Percentiles rank a stretch among this genome's conserved stretches.
Conservation (phyloP, 805 yeast genomes). For the Scheffersomyces coipomensis region DNA sequence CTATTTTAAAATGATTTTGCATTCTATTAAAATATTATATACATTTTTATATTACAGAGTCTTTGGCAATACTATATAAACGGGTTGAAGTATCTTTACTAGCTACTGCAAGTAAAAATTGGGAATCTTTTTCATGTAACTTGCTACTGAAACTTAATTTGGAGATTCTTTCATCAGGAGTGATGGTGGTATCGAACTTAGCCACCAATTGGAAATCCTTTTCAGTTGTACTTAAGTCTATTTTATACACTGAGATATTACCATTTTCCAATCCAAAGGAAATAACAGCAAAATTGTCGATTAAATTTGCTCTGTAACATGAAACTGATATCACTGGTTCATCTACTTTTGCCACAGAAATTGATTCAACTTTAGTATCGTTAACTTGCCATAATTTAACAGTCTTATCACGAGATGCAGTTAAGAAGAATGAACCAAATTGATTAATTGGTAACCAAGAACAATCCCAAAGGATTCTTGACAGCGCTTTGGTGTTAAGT, state of each 20-base stretch:
- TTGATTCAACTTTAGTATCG: constrained; percentile 32
- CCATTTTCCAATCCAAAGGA: constrained; percentile 78
- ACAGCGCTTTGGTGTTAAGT: constrained; percentile 71
- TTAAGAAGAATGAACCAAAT: constrained; percentile 51
- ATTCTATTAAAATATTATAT: too few relatives aligned
- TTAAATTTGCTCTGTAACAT: constrained; percentile 28
- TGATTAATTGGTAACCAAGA: constrained; percentile 66
- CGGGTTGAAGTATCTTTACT: constrained; percentile 67
- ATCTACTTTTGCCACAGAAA: constrained; percentile 42
- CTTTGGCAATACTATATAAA: constrained; percentile 23
- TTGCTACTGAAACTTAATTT: constrained; percentile 56
- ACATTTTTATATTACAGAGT: neutral
- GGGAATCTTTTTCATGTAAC: constrained; percentile 12
- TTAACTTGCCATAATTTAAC: constrained; percentile 68
- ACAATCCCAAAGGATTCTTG: constrained; percentile 94
- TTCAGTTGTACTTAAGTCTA: constrained; percentile 26
- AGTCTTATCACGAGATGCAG: constrained; percentile 84
- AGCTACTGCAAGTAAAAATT: constrained; percentile 52
- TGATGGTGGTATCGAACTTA: constrained; percentile 33
- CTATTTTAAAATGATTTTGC: too few relatives aligned
- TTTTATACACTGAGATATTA: constrained; percentile 43
- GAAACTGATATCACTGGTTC: constrained; percentile 71
- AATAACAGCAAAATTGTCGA: constrained; percentile 25
- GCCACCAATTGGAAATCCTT: constrained; percentile 18
- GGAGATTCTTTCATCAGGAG: constrained; percentile 64